Conservation (phyloP, 495 filamentous ascomycete genomes). For the Penicillium angulare region DNA sequence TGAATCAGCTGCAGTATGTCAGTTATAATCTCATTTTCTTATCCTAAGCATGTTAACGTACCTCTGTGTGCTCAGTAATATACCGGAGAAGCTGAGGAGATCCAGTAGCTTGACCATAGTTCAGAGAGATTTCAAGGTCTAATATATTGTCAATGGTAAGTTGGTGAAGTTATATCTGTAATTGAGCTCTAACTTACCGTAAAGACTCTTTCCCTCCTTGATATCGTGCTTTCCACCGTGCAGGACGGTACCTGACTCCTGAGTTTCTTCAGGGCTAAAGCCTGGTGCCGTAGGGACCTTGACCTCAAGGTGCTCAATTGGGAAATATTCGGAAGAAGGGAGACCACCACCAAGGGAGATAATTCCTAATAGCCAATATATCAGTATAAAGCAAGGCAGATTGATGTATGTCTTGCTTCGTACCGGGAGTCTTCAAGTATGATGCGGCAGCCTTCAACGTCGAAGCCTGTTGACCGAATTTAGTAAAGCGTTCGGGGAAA, state of each 20-base stretch:
- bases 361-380: conserved; percentile 38
- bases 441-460: conserved; percentile 76
- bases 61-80: conserved; percentile 89
- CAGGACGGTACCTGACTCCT: conserved; percentile 51
- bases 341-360: conserved; percentile 93
- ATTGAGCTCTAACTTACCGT: conserved; percentile 37
- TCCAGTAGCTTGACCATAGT: conserved; percentile 86
- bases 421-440: conserved; percentile 67
- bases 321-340: conserved; percentile 87
- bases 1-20: conserved; percentile 36
- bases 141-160: background rate
- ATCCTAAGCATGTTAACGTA: conserved; percentile 14
- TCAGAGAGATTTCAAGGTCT: conserved; percentile 81
- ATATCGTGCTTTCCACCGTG: conserved; percentile 81
- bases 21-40: background rate
- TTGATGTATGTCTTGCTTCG: conserved; percentile 4
- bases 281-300: conserved; percentile 65
- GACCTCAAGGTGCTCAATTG: conserved; percentile 65
- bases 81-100: conserved; percentile 84
- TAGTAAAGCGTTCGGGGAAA: background rate
- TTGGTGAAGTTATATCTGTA: background rate
- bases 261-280: conserved; percentile 67
- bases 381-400: background rate
- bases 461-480: conserved; percentile 42
- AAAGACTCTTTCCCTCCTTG: conserved; percentile 59